Percentiles rank a stretch among this genome's conserved stretches.
phyloP scores from a whole-genome alignment of 352 stramenopile species.

The Phytophthora meadii region DNA sequence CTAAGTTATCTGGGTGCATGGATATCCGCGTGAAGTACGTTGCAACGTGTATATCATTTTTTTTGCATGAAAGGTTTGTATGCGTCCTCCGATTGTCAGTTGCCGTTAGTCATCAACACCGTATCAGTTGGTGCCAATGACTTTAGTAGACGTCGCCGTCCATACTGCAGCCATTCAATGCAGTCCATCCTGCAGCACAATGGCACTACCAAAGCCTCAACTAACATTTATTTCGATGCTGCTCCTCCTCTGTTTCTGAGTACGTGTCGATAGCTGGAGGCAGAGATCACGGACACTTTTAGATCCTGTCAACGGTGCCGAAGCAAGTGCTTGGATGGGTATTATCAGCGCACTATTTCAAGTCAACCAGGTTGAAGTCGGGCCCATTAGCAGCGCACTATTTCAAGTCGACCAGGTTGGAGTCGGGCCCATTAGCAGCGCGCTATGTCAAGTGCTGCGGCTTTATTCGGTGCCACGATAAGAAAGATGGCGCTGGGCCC shows the following conservation, averaged over 20 bases:
- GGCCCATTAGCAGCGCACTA: slow-evolving; percentile 18
- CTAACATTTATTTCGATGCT: not conserved
- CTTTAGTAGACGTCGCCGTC: not conserved
- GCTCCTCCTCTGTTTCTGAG: slow-evolving; percentile 1
- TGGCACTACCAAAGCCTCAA: not conserved
- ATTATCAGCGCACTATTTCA: no score
- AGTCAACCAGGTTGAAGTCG: not conserved
- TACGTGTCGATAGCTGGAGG: not conserved
- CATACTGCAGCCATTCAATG: not conserved
- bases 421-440: no score
- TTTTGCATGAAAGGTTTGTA: slow-evolving; percentile 4
- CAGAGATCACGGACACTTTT: not conserved
- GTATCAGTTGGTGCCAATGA: not conserved
- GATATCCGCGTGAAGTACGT: slow-evolving; percentile 13
- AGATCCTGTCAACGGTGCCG: slow-evolving; percentile 11
- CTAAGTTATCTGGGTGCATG: slow-evolving; percentile 29
- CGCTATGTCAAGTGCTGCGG: no score
- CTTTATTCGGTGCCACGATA: no score
- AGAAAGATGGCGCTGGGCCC: no score
- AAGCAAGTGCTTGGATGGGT: no score
- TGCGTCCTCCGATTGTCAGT: not conserved
- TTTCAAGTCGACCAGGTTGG: no score
- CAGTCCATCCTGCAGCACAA: not conserved
- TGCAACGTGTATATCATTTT: slow-evolving; percentile 19
- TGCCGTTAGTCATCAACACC: not conserved